phyloP scores from a whole-genome alignment of 2,329 filamentous ascomycete genomes.

The Sporothrix brunneoviolacea region DNA sequence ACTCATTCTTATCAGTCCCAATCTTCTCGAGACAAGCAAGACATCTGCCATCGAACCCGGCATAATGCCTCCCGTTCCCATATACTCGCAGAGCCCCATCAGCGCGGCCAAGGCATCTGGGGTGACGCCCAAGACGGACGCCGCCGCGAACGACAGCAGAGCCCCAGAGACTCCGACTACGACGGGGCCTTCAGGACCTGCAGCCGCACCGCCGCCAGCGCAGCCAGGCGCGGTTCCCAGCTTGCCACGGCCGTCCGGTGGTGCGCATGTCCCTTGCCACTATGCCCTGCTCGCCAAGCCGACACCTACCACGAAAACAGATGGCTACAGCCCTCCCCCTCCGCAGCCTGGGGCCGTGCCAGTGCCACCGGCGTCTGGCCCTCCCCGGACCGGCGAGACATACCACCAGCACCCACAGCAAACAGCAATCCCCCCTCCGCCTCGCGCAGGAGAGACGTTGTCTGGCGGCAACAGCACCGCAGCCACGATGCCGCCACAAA shows the following conservation, averaged over 20 bases:
- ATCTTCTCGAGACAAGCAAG: background rate
- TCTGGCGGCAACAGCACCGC: slow-evolving; percentile 17
- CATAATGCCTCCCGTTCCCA: slow-evolving; percentile 54
- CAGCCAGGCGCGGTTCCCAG: slow-evolving; percentile 41
- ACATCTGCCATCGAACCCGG: too few relatives aligned
- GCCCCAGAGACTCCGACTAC: slow-evolving; percentile 13
- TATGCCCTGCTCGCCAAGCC: slow-evolving; percentile 28
- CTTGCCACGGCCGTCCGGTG: slow-evolving; percentile 38
- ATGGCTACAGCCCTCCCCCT: slow-evolving; percentile 38
- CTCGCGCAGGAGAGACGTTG: slow-evolving; percentile 20
- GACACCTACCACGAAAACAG: slow-evolving; percentile 35
- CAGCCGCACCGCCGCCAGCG: slow-evolving; percentile 32
- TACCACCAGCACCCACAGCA: slow-evolving; percentile 22
- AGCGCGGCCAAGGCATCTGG: slow-evolving; percentile 47
- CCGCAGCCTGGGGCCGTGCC: slow-evolving; percentile 54
- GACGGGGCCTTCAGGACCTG: slow-evolving; percentile 4
- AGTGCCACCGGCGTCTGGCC: slow-evolving; percentile 26
- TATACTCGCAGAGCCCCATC: slow-evolving; percentile 55
- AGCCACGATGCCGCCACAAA: slow-evolving; percentile 35
- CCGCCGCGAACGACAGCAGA: slow-evolving; percentile 13
- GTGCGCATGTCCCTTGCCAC: slow-evolving; percentile 27
- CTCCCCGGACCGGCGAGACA: slow-evolving; percentile 34
- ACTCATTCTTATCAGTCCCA: background rate
- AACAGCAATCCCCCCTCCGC: slow-evolving; percentile 23
- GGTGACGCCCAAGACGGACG: slow-evolving; percentile 38